A percentile compares a stretch with the other conserved stretches of the same genome.
phyloP scores from a whole-genome alignment of 2,329 filamentous ascomycete species.

The Didymella arachidicola region DNA sequence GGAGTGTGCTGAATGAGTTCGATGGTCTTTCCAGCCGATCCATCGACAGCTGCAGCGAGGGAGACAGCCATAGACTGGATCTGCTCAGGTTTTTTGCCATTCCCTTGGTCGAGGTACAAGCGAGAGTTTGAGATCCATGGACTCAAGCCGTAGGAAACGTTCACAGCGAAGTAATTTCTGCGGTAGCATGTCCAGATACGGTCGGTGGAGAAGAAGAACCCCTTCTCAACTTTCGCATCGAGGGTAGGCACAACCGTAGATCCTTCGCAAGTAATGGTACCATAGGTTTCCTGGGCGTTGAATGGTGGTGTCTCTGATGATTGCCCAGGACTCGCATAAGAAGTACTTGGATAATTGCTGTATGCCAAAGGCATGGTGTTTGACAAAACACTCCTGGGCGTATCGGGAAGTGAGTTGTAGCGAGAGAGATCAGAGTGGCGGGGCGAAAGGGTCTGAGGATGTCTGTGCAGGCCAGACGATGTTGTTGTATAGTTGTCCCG shows the following conservation, averaged over 20 bases:
- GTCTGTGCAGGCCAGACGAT: slow-evolving; percentile 49
- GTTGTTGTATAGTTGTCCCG: slow-evolving; percentile 57
- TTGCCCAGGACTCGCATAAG: slow-evolving; percentile 29
- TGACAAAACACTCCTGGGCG: slow-evolving; percentile 47
- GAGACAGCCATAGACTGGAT: slow-evolving; percentile 82
- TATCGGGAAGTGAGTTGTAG: slow-evolving; percentile 48
- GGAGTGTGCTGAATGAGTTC: slow-evolving; percentile 91
- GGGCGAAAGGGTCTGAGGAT: slow-evolving; percentile 47
- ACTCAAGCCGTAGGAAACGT: slow-evolving; percentile 76
- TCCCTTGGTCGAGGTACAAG: slow-evolving; percentile 63
- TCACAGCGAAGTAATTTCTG: slow-evolving; percentile 88
- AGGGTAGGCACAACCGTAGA: slow-evolving; percentile 73
- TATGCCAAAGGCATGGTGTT: slow-evolving; percentile 44
- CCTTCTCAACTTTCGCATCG: slow-evolving; percentile 83
- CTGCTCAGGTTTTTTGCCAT: slow-evolving; percentile 58
- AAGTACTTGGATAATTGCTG: slow-evolving; percentile 30
- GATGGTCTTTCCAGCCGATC: slow-evolving; percentile 76
- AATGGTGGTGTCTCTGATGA: slow-evolving; percentile 54
- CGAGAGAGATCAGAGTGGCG: slow-evolving; percentile 45
- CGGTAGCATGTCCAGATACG: slow-evolving; percentile 92
- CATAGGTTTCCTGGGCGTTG: slow-evolving; percentile 59
- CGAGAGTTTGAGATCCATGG: slow-evolving; percentile 66
- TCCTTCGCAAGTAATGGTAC: slow-evolving; percentile 69
- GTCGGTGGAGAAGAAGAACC: slow-evolving; percentile 79
- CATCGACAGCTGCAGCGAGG: slow-evolving; percentile 83